Conservation (phyloP, 108 stramenopile genomes). For the Fragilariopsis cylindrus region DNA sequence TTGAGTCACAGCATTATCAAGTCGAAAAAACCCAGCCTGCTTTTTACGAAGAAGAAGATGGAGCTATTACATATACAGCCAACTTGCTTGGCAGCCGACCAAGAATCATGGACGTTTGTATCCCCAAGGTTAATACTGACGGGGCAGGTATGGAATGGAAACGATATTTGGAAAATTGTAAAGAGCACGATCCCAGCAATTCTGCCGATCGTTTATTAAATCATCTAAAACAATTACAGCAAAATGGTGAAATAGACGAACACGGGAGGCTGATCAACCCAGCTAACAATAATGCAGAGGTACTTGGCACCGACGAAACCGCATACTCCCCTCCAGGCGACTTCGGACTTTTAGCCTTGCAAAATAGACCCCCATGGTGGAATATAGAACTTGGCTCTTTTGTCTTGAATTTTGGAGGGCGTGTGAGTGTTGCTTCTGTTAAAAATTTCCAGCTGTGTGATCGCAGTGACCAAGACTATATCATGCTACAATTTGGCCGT, state of each 20-base stretch:
- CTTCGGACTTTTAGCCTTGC: constrained; percentile 68
- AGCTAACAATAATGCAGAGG: constrained; percentile 3
- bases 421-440: constrained; percentile 86
- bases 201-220: constrained; percentile 58
- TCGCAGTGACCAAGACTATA: constrained; percentile 69
- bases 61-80: constrained; percentile 84
- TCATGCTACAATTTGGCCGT: constrained; percentile 89
- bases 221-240: constrained; percentile 70
- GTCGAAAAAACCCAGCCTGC: background rate
- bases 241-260: constrained; percentile 28
- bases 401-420: constrained; percentile 88
- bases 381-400: constrained; percentile 84
- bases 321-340: constrained; percentile 42
- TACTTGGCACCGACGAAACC: background rate
- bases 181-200: constrained; percentile 5
- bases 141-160: constrained; percentile 54
- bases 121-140: constrained; percentile 65
- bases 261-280: constrained; percentile 14
- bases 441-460: constrained; percentile 91
- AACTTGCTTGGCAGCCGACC: constrained; percentile 85
- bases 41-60: constrained; percentile 66
- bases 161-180: constrained; percentile 36
- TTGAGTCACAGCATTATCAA: constrained; percentile 23
- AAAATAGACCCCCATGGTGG: constrained; percentile 91
- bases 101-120: constrained; percentile 89